These are phyloP conservation scores for Scleroderma bovista DNA, from an alignment of 768 basidiomycete genomes.

Conservation along the genomic window DNA sequence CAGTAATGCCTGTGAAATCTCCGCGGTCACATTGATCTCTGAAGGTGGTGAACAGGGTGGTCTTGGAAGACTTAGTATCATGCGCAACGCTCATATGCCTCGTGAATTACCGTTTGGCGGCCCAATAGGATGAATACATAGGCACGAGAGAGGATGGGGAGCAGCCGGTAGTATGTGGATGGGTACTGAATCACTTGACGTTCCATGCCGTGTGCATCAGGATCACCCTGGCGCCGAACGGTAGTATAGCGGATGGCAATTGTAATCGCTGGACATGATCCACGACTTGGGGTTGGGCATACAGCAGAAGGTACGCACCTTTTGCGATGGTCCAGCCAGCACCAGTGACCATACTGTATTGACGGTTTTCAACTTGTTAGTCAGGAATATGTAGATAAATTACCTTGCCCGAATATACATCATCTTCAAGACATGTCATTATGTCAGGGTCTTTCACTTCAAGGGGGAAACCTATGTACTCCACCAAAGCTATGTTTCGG, in stretches of 20 bases:
- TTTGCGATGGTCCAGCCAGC: conserved; percentile 61
- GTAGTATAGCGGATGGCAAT: conserved; percentile 69
- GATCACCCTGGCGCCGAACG: conserved; percentile 63
- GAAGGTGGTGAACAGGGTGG: conserved; percentile 45
- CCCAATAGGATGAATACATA: conserved; percentile 68
- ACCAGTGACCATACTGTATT: conserved; percentile 53
- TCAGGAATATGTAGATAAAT: background rate
- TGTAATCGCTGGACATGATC: conserved; percentile 5
- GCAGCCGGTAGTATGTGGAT: conserved; percentile 65
- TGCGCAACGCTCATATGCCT: background rate
- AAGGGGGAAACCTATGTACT: conserved; percentile 38
- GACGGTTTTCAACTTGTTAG: background rate
- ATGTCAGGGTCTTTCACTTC: background rate
- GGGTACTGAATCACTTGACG: conserved; percentile 67
- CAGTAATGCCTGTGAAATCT: conserved; percentile 58
- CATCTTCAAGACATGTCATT: conserved; percentile 42
- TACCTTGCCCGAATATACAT: conserved; percentile 65
- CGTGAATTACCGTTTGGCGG: conserved; percentile 43
- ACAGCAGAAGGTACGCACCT: conserved; percentile 33
- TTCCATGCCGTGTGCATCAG: conserved; percentile 48
- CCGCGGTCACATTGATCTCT: conserved; percentile 45
- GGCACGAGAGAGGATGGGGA: conserved; percentile 63
- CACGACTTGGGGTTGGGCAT: background rate
- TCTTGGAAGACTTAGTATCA: conserved; percentile 28
- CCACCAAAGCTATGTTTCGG: conserved; percentile 73